These are phyloP conservation scores for Wickerhamiella sergipiensis DNA, from an alignment of 805 yeast species.

Conservation along the genomic window DNA sequence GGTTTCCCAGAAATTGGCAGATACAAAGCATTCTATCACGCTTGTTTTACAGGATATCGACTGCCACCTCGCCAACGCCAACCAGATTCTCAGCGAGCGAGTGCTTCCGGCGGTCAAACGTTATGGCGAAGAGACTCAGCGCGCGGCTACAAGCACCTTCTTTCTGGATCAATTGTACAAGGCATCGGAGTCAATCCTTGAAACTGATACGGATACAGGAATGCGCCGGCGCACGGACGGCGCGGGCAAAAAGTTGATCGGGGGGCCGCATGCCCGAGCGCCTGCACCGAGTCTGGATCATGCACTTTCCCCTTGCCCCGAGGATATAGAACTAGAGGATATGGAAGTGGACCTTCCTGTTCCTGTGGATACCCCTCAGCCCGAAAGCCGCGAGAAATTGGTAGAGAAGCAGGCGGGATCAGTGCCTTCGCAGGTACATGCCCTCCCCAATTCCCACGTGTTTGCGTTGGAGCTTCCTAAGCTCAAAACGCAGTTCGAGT, in stretches of 20 bases:
- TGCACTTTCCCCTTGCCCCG: too few relatives aligned
- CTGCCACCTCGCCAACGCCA: conserved; percentile 53
- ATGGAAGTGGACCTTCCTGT: too few relatives aligned
- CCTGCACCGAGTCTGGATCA: background rate
- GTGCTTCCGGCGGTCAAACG: conserved; percentile 54
- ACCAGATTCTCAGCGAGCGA: conserved; percentile 50
- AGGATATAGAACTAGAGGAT: too few relatives aligned
- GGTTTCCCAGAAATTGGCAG: background rate
- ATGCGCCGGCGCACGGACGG: background rate
- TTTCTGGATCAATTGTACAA: background rate
- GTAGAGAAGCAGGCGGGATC: too few relatives aligned
- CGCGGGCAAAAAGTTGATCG: too few relatives aligned
- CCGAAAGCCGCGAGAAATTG: too few relatives aligned
- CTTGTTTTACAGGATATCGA: conserved; percentile 67
- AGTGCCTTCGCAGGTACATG: too few relatives aligned
- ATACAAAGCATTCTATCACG: conserved; percentile 34
- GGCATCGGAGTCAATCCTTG: background rate
- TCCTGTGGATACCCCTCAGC: too few relatives aligned
- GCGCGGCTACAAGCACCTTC: background rate
- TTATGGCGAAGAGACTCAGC: conserved; percentile 26
- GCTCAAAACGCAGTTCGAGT: background rate
- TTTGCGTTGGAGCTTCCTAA: background rate
- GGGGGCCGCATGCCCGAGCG: too few relatives aligned
- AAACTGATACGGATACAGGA: background rate
- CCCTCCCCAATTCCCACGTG: background rate